Percentiles rank a stretch among this genome's conserved stretches.
phyloP scores from a whole-genome alignment of 768 basidiomycete species.

The Imleria badia region DNA sequence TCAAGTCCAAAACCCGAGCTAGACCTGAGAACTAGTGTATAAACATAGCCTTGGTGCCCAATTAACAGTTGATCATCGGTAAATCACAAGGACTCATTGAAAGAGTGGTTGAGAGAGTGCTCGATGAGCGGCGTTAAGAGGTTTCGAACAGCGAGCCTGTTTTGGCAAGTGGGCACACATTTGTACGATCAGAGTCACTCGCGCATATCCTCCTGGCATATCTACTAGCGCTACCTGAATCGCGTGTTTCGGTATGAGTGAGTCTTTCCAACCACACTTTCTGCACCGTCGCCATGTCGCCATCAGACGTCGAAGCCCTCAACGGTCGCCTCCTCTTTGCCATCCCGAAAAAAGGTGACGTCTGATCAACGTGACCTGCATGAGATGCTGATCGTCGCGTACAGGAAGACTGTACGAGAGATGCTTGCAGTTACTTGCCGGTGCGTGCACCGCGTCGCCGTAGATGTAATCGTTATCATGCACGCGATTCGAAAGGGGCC shows the following conservation, averaged over 20 bases:
- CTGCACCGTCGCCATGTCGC: background rate
- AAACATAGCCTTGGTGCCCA: too few species aligned
- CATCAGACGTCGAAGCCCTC: constrained; percentile 67
- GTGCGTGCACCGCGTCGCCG: constrained; percentile 39
- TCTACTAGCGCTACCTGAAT: background rate
- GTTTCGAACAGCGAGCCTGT: too few species aligned
- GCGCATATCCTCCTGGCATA: background rate
- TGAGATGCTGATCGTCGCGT: background rate
- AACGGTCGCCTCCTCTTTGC: constrained; percentile 89
- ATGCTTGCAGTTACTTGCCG: constrained; percentile 80
- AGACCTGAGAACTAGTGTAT: too few species aligned
- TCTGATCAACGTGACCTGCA: background rate
- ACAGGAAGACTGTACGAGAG: constrained; percentile 88
- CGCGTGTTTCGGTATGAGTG: constrained; percentile 22
- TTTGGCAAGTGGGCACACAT: background rate
- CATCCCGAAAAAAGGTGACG: constrained; percentile 92
- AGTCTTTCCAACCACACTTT: background rate
- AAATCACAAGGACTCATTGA: too few species aligned
- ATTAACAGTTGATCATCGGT: too few species aligned
- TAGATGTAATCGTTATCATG: too few species aligned
- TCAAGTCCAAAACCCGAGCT: too few species aligned
- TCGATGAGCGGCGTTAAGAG: too few species aligned
- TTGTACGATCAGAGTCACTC: too few species aligned
- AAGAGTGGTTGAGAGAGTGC: too few species aligned
- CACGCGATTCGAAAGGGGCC: too few species aligned